Percentiles rank a stretch among this genome's conserved stretches.
phyloP scores from a whole-genome alignment of 768 basidiomycete genomes.

The Panaeolus cyanescens region DNA sequence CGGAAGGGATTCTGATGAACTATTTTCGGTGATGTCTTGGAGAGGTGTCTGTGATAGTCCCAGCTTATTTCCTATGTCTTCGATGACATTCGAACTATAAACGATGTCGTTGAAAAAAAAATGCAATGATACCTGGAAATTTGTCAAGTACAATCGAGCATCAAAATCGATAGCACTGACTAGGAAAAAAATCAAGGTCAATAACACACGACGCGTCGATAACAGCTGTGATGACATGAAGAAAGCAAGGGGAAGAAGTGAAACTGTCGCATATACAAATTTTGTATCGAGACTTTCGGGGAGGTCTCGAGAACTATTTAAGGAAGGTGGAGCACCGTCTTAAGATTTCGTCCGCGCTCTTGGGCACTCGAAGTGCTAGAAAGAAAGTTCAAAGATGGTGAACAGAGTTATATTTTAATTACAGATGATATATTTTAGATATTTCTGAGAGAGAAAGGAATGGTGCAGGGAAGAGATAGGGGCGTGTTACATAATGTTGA shows the following conservation, averaged over 20 bases:
- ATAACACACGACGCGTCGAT: background rate
- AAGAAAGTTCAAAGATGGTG: no score
- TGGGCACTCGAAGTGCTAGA: no score
- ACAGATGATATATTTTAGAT: no score
- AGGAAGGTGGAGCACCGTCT: no score
- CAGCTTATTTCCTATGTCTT: background rate
- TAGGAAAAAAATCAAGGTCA: background rate
- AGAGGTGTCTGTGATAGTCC: background rate
- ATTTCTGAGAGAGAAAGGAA: no score
- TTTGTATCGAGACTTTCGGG: conserved; percentile 9
- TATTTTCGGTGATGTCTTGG: background rate
- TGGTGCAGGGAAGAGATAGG: background rate
- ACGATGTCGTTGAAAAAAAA: background rate
- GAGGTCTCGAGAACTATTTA: no score
- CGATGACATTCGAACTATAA: background rate
- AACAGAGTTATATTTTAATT: no score
- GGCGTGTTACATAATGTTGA: background rate
- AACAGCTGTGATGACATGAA: background rate
- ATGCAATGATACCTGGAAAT: background rate
- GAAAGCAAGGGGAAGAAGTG: conserved; percentile 1
- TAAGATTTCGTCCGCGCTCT: no score
- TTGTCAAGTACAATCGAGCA: background rate
- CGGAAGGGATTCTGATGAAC: background rate
- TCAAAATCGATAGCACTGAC: background rate
- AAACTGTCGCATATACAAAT: conserved; percentile 4